These are phyloP conservation scores for Hydrangea macrophylla DNA, from an alignment of 148 eudicot genomes.

Conservation along the genomic window DNA sequence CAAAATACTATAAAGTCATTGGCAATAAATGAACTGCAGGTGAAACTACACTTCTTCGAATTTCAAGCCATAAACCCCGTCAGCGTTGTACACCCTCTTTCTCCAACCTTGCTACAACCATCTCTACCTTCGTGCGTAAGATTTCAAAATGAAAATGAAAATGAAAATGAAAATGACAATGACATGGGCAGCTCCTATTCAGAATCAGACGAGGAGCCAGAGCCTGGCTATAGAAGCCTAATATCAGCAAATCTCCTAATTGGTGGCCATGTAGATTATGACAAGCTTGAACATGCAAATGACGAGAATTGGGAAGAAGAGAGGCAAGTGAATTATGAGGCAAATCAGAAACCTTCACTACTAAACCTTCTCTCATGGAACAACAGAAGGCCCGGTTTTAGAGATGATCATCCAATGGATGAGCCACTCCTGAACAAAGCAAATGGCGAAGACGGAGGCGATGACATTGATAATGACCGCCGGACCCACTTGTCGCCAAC, in stretches of 20 bases:
- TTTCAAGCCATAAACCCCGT: not conserved
- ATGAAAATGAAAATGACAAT: not conserved
- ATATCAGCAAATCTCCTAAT: constrained; percentile 7
- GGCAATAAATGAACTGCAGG: constrained; percentile 16
- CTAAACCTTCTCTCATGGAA: constrained; percentile 14
- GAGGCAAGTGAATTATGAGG: constrained; percentile 1
- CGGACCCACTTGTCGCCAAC: constrained; percentile 10
- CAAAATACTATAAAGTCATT: not conserved
- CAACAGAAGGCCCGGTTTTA: not conserved
- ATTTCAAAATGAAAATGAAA: constrained; percentile 7
- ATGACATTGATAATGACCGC: constrained; percentile 23
- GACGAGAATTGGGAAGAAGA: constrained; percentile 13
- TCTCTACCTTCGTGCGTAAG: constrained; percentile 19
- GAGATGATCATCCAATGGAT: constrained; percentile 17
- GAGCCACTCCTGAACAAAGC: constrained; percentile 24
- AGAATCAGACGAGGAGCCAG: constrained; percentile 20
- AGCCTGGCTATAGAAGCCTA: constrained; percentile 19
- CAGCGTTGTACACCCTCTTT: constrained; percentile 19
- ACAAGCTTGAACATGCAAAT: constrained; percentile 3
- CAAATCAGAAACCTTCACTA: constrained; percentile 9
- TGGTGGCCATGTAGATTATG: constrained; percentile 2
- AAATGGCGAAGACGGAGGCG: constrained; percentile 21
- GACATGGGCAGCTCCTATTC: constrained; percentile 8
- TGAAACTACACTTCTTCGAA: constrained; percentile 16
- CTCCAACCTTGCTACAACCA: constrained; percentile 20